Evolutionary conservation across 1,139 yeast genomes (phyloP), one percentile per base, ranked within the genome.

Genomic region (Meyerozyma smithsonii): DNA sequence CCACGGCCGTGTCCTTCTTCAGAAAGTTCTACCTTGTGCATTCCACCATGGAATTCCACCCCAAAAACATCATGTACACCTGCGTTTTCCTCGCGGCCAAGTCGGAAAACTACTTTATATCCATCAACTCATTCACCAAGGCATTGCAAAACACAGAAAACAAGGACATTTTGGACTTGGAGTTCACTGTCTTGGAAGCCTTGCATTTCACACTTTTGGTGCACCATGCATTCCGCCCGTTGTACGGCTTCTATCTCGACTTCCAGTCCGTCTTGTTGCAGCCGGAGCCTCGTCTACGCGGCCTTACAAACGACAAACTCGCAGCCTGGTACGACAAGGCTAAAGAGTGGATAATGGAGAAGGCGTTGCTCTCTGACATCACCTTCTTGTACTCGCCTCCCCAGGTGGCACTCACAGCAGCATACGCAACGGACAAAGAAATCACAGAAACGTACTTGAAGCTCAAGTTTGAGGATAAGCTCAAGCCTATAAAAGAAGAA

Each of bases 231-330:
- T 82, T 79, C 59, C 72, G 85, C 45, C 89, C 97, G 0, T 63
- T 92, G 19, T 94, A 90, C 58, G 98, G 98, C 20, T 89, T 92
- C 55, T 90, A 84, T 59, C 73, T 92, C 35, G 98, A 92, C 59
- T 87, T 60, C 42, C 98, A 92, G 57, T 74, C 78, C 17, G 74
- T 79, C 1, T 62, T 88, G 39, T 53, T 69, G 36, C 62, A 62
- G 42, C 69, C 72, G 2, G 46, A 51, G 5, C 71, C 69, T 2
- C 50, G 57, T 26, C 56, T 62, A 60, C 61, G 62, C 41, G 73
- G 66, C 42, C 63, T 68, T 5, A 58, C 60, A 2, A 62, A 69
- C 10, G 74, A 72, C 40, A 63, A 73, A 15, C 54, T 78, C 19
- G 80, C 79, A 1, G 66, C 68, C 39, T 66, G 76, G 30, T 87